Evolutionary conservation across 2,329 filamentous ascomycete species (phyloP), one percentile per base, ranked within the genome.

Genomic region (Purpureocillium lavendulum): DNA sequence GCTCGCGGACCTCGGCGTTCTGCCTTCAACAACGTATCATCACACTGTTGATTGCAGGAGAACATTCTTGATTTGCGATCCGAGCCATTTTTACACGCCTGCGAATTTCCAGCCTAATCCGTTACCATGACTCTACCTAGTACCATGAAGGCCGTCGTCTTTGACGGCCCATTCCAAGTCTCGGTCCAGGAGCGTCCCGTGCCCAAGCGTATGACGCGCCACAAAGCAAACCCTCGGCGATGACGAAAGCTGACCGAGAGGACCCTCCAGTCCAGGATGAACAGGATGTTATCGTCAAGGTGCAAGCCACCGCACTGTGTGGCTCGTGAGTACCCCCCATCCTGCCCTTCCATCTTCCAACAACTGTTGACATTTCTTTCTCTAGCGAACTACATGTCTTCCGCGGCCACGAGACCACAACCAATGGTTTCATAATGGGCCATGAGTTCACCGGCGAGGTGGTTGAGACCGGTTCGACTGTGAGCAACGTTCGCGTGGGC

Each of bases 141-240:
- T 29, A 85, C 75, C 1, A 95, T 96, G 89, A 84, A 85, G 60
- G 87, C 87, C 24, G 86, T 96, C 24, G 76, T 95, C 40, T 94
- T 95, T 65, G 82, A 90, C 45, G 87, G 83, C 2, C 82, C 84
- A 4, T 71, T 75, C 53, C 79, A 85, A 54, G 73, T 94, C 40
- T 81, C 75, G 1, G 64, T 96, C 40, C 83, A 94, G 63, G 78
- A 92, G 43, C 75, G 86, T 15, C 87, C 87, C 0, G 72, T 90
- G 11, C 89, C 89, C 2, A 74, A 77, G 49, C 72, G 71, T 60
- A 49, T 39, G 48, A 30, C 39, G 21, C 5, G 21, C n/a, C n/a
- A n/a, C n/a, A n/a, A n/a, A n/a, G n/a, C n/a, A n/a, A n/a, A n/a
- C n/a, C n/a, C n/a, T n/a, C n/a, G n/a, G n/a, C n/a, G n/a, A n/a